Conservation (phyloP, 2,329 filamentous ascomycete species). For the Aspergillus glaucus region DNA sequence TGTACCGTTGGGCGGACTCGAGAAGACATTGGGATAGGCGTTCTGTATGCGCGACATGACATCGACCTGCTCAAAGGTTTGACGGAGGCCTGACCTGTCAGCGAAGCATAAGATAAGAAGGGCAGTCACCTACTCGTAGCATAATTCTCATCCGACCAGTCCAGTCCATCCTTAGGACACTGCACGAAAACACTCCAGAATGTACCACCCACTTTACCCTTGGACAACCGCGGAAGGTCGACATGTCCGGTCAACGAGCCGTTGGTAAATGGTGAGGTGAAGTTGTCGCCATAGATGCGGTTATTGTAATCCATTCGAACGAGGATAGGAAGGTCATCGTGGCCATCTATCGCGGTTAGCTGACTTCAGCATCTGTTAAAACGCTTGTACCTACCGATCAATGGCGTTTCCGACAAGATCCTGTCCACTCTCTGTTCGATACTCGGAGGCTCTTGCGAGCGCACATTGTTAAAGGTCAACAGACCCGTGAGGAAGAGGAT, state of each 20-base stretch:
- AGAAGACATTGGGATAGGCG: slow-evolving; percentile 44
- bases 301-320: slow-evolving; percentile 64
- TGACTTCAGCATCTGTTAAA: not conserved
- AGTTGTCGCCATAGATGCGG: slow-evolving; percentile 67
- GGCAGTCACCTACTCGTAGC: slow-evolving; percentile 50
- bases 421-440: slow-evolving; percentile 36
- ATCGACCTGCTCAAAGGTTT: slow-evolving; percentile 33
- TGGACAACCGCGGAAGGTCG: slow-evolving; percentile 67
- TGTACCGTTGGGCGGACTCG: slow-evolving; percentile 50
- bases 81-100: slow-evolving; percentile 20
- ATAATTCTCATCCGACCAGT: slow-evolving; percentile 70
- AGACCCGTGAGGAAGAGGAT: slow-evolving; percentile 4
- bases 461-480: slow-evolving; percentile 3
- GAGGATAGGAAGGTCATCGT: slow-evolving; percentile 77
- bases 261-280: slow-evolving; percentile 66
- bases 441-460: slow-evolving; percentile 7
- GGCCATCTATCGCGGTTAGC: slow-evolving; percentile 59
- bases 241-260: slow-evolving; percentile 65
- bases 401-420: slow-evolving; percentile 42
- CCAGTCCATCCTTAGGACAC: slow-evolving; percentile 65
- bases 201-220: slow-evolving; percentile 65
- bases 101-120: not conserved
- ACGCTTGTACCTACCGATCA: slow-evolving; percentile 37
- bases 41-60: slow-evolving; percentile 28
- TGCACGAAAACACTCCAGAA: slow-evolving; percentile 86